phyloP scores from a whole-genome alignment of 2,329 filamentous ascomycete species.

The Cytospora paraplurivora region DNA sequence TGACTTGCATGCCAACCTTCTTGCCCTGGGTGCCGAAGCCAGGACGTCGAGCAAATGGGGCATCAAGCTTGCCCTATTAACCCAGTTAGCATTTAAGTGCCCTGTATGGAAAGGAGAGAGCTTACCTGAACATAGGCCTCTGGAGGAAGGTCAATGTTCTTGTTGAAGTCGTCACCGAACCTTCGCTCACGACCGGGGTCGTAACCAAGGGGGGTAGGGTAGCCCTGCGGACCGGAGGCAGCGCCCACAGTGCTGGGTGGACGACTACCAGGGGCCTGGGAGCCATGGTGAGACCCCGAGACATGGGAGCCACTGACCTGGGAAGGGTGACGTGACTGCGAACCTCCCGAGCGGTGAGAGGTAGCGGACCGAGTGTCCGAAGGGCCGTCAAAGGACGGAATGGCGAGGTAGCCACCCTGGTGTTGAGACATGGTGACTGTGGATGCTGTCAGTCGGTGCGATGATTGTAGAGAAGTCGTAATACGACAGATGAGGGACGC shows the following conservation, averaged over 20 bases:
- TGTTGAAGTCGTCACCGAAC: constrained; percentile 33
- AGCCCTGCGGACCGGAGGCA: constrained; percentile 16
- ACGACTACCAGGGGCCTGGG: constrained; percentile 13
- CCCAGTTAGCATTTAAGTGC: constrained; percentile 26
- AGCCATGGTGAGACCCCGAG: constrained; percentile 7
- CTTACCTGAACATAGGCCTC: constrained; percentile 55
- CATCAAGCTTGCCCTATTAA: constrained; percentile 33
- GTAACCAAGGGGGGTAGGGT: constrained; percentile 39
- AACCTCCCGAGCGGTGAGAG: constrained; percentile 17
- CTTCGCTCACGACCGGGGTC: constrained; percentile 46
- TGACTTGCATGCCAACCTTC: constrained; percentile 60
- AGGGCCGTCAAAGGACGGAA: constrained; percentile 22
- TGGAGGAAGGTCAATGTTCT: constrained; percentile 59
- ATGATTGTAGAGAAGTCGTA: not conserved
- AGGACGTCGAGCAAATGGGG: constrained; percentile 50
- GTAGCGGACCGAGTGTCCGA: constrained; percentile 27
- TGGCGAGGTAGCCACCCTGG: constrained; percentile 9
- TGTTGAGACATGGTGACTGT: constrained; percentile 22
- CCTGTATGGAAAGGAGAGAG: not conserved
- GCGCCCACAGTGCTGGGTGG: constrained; percentile 15
- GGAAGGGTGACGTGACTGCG: constrained; percentile 17
- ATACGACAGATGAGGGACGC: not conserved
- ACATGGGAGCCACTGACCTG: constrained; percentile 17
- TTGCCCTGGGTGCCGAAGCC: constrained; percentile 62
- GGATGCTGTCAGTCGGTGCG: constrained; percentile 7